Base-by-base conservation (phyloP, 2,329 filamentous ascomycete genomes). In the Stagonosporopsis tanaceti region DNA sequence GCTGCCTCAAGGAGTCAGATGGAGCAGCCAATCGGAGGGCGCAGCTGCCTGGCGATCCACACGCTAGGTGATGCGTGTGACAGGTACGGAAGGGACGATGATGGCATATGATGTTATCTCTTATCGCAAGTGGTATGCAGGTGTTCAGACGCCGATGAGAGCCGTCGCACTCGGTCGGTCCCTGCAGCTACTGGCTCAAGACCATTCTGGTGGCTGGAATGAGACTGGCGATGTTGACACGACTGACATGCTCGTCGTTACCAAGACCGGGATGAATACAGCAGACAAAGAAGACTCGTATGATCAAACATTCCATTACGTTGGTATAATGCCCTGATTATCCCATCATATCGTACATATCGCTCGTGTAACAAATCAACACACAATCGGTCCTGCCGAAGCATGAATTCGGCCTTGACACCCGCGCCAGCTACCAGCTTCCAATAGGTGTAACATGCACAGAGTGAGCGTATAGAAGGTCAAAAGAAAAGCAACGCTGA, bases 361-460 rank as follows among this genome's bases (percentile, higher is more conserved):
- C 53, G 54, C 50, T 47, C 47, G 44, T 45, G 24, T 37, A 24
- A 53, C 44, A 52, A 57, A 47, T 53, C 20, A 62, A 45, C 39
- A 51, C 45, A 50, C 46, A 22, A 42, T 64, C 65, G 65, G 65
- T 61, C 65, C 65, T 54, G 65, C 65, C 65, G 65, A 64, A 55
- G 48, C 53, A 53, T 47, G 38, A 50, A 42, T 47, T 53, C 48
- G 35, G 37, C 58, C 53, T 46, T 47, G n/a, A 46, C 34, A 28
- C 34, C 22, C 20, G 32, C 17, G 32, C 40, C 17, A 37, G 47
- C 47, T 37, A 42, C 35, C 22, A 42, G 52, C 46, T 39, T 47
- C 48, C 25, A 47, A 37, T 54, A 17, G 17, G 41, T 51, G 38
- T 54, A 65, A 66, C 57, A 63, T 55, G 60, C 48, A 67, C 66